Evolutionary conservation across 441 rosid genomes (phyloP), one percentile per base, ranked within the genome.

Genomic region (Arabidopsis lyrata): DNA sequence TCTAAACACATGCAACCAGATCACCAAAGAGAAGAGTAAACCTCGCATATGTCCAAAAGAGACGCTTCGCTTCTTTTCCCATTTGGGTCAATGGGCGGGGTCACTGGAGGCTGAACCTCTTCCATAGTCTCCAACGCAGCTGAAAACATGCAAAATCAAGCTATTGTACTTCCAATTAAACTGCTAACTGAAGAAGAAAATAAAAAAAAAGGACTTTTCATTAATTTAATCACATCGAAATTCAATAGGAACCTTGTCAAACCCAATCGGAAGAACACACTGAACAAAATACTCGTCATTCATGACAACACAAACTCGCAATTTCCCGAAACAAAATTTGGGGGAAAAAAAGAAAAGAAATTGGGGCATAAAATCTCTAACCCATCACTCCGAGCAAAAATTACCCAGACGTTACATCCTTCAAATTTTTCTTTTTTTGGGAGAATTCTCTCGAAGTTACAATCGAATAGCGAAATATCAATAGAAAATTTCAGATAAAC

Each of bases 1-100:
- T 1, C 14, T 24, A 14, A 18, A 58, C 1, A 9, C 22, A 62
- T 68, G 59, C 31, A 71, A 68, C 20, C 16, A 34, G 60, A 48
- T 56, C 35, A 41, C 14, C 22, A 59, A 49, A 45, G 13, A 8
- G 6, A 71, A 39, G 5, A 36, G 36, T 52, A 57, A 54, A 85
- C 97, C 95, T 86, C 82, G 85, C 95, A 89, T 55, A 88, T 81
- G 16, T 70, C 85, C 32, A 66, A 22, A 74, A 93, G 89, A 57
- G 85, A 74, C 8, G 73, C 81, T 66, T 86, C 91, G 18, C 75
- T 75, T 41, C 75, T 73, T 50, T 73, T 81, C 6, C 66, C 56
- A 63, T 68, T 77, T 6, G 85, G 72, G 59, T 80, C 79, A 60
- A 60, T 77, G 55, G 81, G 78, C 65, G 76, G 69, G 5, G 85